Evolutionary conservation across 139 green algal genomes (phyloP).

Genomic region (Spirogloea muscicola): DNA sequence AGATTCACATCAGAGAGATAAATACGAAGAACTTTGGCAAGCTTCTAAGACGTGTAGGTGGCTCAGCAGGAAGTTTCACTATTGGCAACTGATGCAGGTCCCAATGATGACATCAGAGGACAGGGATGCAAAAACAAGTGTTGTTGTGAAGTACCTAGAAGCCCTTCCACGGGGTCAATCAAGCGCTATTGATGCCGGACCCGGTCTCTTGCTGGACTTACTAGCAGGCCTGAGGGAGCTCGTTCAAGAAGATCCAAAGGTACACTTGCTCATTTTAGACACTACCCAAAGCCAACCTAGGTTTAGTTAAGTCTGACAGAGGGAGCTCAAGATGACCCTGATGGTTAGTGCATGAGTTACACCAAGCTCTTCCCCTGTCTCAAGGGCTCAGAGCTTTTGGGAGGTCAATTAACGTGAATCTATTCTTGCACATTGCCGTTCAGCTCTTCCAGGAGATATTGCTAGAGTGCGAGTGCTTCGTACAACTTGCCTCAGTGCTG

Average conservation of each 20-base stretch:
- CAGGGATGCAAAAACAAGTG: too few relatives aligned
- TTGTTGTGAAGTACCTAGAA: too few relatives aligned
- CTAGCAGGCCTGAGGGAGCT: not conserved
- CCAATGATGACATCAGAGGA: too few relatives aligned
- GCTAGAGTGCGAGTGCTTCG: slow-evolving; percentile 36
- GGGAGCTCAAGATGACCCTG: not conserved
- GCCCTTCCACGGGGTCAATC: too few relatives aligned
- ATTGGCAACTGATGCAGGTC: too few relatives aligned
- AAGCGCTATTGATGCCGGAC: too few relatives aligned
- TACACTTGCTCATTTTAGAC: too few relatives aligned
- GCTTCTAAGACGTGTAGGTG: not conserved
- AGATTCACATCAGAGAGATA: not conserved
- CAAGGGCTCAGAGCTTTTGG: not conserved
- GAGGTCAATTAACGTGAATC: not conserved
- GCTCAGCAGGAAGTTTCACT: not conserved
- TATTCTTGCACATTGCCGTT: not conserved
- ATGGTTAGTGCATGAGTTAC: not conserved
- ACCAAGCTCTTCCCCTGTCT: not conserved
- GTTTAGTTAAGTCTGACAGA: not conserved
- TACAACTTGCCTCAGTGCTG: slow-evolving; percentile 34
- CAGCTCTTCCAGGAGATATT: slow-evolving; percentile 37
- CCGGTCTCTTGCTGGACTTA: too few relatives aligned
- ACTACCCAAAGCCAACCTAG: too few relatives aligned
- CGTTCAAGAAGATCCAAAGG: slow-evolving; percentile 3
- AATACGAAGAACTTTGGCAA: not conserved